Conservation (phyloP, 2,329 filamentous ascomycete species). For the Hypocreales sp. region DNA sequence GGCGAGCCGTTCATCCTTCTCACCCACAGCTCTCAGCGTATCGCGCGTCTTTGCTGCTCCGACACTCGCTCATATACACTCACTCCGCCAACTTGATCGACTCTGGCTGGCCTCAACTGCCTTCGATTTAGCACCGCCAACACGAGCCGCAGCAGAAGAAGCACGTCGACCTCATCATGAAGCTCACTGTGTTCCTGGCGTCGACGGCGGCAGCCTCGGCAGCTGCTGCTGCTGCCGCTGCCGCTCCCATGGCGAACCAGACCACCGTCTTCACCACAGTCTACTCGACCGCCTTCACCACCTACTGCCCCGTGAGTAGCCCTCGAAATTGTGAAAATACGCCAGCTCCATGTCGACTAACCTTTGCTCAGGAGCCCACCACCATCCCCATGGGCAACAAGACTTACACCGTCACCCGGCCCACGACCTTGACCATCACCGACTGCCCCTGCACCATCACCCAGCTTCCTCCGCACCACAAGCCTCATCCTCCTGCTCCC, state of each 20-base stretch:
- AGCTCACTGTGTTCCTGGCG: constrained; percentile 15
- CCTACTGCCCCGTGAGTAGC: constrained; percentile 26
- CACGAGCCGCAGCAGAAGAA: not conserved
- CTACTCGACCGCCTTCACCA: constrained; percentile 18
- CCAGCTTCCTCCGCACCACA: constrained; percentile 4
- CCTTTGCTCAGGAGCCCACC: constrained; percentile 7
- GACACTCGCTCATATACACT: no score
- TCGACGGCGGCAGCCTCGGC: constrained; percentile 2
- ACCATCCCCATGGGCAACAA: constrained; percentile 23
- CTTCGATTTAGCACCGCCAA: no score
- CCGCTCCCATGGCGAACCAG: not conserved
- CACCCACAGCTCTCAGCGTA: no score
- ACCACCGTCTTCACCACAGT: constrained; percentile 18
- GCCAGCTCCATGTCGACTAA: no score
- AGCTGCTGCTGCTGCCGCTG: constrained; percentile 1
- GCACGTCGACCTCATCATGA: constrained; percentile 14
- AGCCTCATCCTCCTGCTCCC: constrained; percentile 1
- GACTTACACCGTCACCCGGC: constrained; percentile 26
- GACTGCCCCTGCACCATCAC: constrained; percentile 32
- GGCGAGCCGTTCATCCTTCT: no score
- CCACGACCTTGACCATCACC: constrained; percentile 27
- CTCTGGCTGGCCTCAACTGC: constrained; percentile 3
- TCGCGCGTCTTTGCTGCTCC: no score
- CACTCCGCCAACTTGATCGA: constrained; percentile 6
- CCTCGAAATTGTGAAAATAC: no score